Percentiles rank a stretch among this genome's conserved stretches.
Evolutionary conservation across 257 asterid genomes (phyloP).

Genomic region (Capsicum chinense): DNA sequence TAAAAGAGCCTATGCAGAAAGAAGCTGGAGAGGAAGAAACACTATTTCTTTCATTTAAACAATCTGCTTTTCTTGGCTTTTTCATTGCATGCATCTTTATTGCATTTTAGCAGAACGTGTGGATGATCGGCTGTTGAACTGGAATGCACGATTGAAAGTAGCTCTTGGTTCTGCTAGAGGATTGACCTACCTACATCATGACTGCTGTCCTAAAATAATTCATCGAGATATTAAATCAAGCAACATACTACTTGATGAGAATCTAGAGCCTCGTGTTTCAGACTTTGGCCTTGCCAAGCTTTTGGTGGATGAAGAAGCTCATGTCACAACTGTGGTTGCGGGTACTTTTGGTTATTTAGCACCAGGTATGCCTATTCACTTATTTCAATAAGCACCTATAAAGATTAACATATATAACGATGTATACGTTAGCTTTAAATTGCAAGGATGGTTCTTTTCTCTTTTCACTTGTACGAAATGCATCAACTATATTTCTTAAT

Average conservation of each 20-base stretch:
- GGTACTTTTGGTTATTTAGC: conserved; percentile 98
- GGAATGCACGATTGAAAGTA: conserved; percentile 80
- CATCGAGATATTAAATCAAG: conserved; percentile 96
- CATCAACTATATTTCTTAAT: neutral
- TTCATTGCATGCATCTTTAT: neutral
- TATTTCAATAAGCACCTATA: neutral
- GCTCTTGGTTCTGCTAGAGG: conserved; percentile 98
- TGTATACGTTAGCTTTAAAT: neutral
- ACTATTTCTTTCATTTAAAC: neutral
- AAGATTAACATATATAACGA: neutral
- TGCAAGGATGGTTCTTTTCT: neutral
- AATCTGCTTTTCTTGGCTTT: neutral
- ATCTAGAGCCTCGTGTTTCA: conserved; percentile 87
- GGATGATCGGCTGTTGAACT: conserved; percentile 58
- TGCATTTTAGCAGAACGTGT: conserved; percentile 47
- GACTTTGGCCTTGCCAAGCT: conserved; percentile 98
- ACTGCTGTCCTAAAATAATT: conserved; percentile 81
- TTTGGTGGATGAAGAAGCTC: conserved; percentile 90
- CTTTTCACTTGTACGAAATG: neutral
- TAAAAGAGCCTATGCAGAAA: neutral
- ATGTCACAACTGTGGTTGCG: conserved; percentile 95
- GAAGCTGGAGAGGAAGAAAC: neutral
- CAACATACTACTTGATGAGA: conserved; percentile 90
- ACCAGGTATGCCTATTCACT: conserved; percentile 65
- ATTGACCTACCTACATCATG: conserved; percentile 89